phyloP scores from a whole-genome alignment of 306 rosid genomes.

The Purshia tridentata region DNA sequence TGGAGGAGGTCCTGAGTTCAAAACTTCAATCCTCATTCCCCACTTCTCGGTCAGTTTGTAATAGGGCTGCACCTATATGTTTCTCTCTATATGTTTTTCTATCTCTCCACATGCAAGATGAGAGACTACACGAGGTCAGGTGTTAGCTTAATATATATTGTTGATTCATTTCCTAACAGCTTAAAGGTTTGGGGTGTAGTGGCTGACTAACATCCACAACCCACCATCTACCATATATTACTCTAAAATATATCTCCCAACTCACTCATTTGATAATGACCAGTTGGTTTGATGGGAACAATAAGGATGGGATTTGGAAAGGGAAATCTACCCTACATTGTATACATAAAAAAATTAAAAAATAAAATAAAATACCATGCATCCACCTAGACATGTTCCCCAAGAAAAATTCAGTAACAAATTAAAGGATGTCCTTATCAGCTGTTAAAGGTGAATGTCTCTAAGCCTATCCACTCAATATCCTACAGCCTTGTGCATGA shows the following conservation, averaged over 20 bases:
- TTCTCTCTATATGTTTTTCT: no score
- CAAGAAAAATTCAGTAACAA: background rate
- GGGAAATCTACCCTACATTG: background rate
- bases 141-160: no score
- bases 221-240: background rate
- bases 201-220: background rate
- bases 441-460: slow-evolving; percentile 7
- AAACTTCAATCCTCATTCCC: no score
- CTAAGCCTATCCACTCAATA: background rate
- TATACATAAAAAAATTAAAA: background rate
- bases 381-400: background rate
- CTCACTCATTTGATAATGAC: background rate
- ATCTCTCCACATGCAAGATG: no score
- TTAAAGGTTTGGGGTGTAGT: no score
- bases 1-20: no score
- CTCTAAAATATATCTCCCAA: background rate
- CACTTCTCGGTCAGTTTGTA: no score
- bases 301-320: background rate
- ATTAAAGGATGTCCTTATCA: background rate
- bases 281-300: background rate
- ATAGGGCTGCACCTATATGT: no score
- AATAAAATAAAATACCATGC: background rate
- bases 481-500: background rate
- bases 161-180: no score
- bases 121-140: no score